Evolutionary conservation across 1,284 basidiomycete genomes (phyloP).

Genomic region (Cryptococcus sp.): DNA sequence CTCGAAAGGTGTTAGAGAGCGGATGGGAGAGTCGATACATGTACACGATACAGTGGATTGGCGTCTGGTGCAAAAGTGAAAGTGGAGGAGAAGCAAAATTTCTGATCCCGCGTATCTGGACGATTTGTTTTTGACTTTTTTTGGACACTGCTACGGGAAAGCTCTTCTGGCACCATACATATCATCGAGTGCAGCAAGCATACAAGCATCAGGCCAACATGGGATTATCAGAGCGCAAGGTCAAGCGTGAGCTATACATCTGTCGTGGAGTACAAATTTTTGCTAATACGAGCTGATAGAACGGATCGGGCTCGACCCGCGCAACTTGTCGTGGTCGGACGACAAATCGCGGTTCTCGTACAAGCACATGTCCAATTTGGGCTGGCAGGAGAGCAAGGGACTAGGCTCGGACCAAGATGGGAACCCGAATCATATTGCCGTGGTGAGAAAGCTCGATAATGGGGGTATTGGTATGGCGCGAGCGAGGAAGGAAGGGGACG

Average conservation of each 20-base stretch:
- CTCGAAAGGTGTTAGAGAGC: neutral
- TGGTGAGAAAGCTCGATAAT: slow-evolving; percentile 51
- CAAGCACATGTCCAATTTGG: slow-evolving; percentile 52
- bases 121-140: slow-evolving; percentile 1
- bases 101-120: neutral
- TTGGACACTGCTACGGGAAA: neutral
- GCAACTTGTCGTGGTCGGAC: slow-evolving; percentile 54
- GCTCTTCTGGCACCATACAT: neutral
- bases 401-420: slow-evolving; percentile 39
- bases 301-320: slow-evolving; percentile 52
- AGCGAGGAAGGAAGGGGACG: slow-evolving; percentile 50
- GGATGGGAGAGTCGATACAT: slow-evolving; percentile 1
- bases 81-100: slow-evolving; percentile 7
- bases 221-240: slow-evolving; percentile 53
- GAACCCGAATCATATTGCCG: slow-evolving; percentile 53
- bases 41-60: neutral
- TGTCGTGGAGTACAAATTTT: neutral
- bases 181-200: neutral
- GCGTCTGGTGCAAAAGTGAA: neutral
- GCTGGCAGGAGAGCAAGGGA: slow-evolving; percentile 49
- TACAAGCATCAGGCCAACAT: slow-evolving; percentile 27
- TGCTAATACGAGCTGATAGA: slow-evolving; percentile 25
- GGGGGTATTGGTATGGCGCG: slow-evolving; percentile 53
- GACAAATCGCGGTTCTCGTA: slow-evolving; percentile 53
- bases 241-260: slow-evolving; percentile 43